Conservation (phyloP, 208 protist genomes). For the Trypanosoma scelopori region DNA sequence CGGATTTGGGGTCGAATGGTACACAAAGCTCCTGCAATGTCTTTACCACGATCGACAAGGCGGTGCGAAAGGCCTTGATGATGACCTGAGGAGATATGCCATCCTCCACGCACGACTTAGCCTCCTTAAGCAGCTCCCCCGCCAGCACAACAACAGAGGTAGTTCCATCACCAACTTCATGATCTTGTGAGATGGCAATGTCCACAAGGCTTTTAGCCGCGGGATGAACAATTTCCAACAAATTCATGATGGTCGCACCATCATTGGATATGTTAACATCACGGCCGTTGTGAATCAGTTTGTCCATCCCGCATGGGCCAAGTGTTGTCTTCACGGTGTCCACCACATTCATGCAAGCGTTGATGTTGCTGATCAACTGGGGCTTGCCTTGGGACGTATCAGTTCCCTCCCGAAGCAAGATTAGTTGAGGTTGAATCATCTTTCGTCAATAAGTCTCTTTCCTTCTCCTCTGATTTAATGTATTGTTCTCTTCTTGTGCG, state of each 20-base stretch:
- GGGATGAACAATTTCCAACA: constrained; percentile 99
- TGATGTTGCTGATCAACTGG: constrained; percentile 99
- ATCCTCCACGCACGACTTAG: constrained; percentile 99
- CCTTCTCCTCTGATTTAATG: background rate
- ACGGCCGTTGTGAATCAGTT: constrained; percentile 97
- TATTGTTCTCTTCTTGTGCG: background rate
- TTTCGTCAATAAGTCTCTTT: constrained; percentile 16
- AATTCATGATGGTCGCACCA: constrained; percentile 99
- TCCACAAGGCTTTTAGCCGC: constrained; percentile 99
- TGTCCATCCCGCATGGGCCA: constrained; percentile 99
- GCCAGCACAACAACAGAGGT: constrained; percentile 99
- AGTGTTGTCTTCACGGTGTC: constrained; percentile 95
- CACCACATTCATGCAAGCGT: constrained; percentile 97
- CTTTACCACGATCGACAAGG: constrained; percentile 75
- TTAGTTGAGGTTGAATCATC: constrained; percentile 97
- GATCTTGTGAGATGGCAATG: constrained; percentile 98
- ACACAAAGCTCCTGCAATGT: constrained; percentile 94
- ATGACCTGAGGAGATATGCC: constrained; percentile 99
- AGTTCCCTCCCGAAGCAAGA: constrained; percentile 99
- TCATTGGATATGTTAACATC: constrained; percentile 99
- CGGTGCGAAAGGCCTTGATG: constrained; percentile 94
- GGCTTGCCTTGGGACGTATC: constrained; percentile 99
- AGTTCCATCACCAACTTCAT: constrained; percentile 99
- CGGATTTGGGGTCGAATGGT: constrained; percentile 61
- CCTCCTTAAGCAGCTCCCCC: constrained; percentile 97